These are phyloP conservation scores for Fusarium sp. DNA, from an alignment of 2,329 filamentous ascomycete genomes.

Conservation along the genomic window DNA sequence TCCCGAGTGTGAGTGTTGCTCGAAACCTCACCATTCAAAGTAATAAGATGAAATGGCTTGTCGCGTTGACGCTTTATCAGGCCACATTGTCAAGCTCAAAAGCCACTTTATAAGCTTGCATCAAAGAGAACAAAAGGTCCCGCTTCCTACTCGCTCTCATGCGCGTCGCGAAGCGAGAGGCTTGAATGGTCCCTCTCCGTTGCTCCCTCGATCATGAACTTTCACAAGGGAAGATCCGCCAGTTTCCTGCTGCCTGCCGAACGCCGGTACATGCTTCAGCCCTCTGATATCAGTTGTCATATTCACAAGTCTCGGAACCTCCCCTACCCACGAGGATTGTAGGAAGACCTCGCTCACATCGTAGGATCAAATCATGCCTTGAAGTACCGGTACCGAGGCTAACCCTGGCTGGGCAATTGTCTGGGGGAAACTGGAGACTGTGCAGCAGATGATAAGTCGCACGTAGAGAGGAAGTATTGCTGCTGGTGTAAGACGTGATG, in stretches of 20 bases:
- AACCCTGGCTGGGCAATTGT: conserved; percentile 26
- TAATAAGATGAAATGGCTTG: conserved; percentile 12
- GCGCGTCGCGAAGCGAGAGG: neutral
- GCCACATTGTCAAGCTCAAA: conserved; percentile 11
- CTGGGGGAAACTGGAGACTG: conserved; percentile 42
- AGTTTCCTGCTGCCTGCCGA: neutral
- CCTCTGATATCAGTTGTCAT: conserved; percentile 14
- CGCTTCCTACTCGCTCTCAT: neutral
- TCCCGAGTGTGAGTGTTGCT: conserved; percentile 22
- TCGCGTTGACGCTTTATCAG: conserved; percentile 6
- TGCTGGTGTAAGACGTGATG: neutral
- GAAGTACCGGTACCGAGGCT: conserved; percentile 36
- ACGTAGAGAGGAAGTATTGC: conserved; percentile 20
- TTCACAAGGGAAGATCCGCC: neutral
- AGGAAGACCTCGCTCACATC: neutral
- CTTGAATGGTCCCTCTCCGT: neutral
- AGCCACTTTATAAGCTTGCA: conserved; percentile 7
- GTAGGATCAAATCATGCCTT: conserved; percentile 12
- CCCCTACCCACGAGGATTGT: conserved; percentile 7
- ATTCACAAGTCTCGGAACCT: conserved; percentile 1
- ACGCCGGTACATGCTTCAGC: neutral
- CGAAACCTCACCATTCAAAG: conserved; percentile 16
- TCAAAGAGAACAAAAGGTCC: neutral
- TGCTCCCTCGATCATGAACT: conserved; percentile 21
- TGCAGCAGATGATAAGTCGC: conserved; percentile 9